Conservation (phyloP, 1,139 yeast species). For the Kodamaea sp. region DNA sequence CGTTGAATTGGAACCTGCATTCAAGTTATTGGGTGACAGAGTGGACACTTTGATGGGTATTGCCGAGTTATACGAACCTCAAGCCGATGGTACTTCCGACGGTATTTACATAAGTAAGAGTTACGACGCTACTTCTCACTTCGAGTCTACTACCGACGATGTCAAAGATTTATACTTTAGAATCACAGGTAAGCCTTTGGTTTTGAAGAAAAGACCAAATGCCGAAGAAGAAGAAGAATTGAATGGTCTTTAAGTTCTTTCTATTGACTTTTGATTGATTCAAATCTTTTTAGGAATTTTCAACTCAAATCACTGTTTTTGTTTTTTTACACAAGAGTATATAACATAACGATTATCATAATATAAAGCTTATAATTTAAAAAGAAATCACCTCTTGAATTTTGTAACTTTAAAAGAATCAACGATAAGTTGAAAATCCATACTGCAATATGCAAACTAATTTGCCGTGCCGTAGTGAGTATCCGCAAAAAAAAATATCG, state of each 20-base stretch:
- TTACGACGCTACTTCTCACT: constrained; percentile 93
- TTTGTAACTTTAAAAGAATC: too few species aligned
- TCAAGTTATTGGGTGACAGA: constrained; percentile 76
- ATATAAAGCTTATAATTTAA: too few species aligned
- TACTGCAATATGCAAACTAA: too few species aligned
- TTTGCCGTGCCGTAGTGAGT: too few species aligned
- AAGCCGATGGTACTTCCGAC: constrained; percentile 74
- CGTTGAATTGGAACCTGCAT: constrained; percentile 89
- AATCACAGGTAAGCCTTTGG: constrained; percentile 88
- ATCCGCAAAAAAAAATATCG: too few species aligned
- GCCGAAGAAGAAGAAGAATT: constrained; percentile 56
- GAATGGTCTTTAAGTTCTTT: constrained; percentile 14
- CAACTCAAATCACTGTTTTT: too few species aligned
- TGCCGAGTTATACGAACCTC: constrained; percentile 87
- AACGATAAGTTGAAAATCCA: too few species aligned
- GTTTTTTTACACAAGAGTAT: too few species aligned
- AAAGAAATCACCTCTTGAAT: too few species aligned
- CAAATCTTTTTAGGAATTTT: not conserved
- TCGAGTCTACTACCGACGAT: constrained; percentile 94
- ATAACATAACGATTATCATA: too few species aligned
- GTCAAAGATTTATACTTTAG: constrained; percentile 88
- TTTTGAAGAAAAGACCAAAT: constrained; percentile 68
- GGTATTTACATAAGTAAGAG: constrained; percentile 81
- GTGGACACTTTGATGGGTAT: constrained; percentile 94
- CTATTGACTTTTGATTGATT: constrained; percentile 1